Percentiles rank a stretch among this genome's conserved stretches.
phyloP scores from a whole-genome alignment of 495 filamentous ascomycete genomes.

The Lichenothelia convexa region DNA sequence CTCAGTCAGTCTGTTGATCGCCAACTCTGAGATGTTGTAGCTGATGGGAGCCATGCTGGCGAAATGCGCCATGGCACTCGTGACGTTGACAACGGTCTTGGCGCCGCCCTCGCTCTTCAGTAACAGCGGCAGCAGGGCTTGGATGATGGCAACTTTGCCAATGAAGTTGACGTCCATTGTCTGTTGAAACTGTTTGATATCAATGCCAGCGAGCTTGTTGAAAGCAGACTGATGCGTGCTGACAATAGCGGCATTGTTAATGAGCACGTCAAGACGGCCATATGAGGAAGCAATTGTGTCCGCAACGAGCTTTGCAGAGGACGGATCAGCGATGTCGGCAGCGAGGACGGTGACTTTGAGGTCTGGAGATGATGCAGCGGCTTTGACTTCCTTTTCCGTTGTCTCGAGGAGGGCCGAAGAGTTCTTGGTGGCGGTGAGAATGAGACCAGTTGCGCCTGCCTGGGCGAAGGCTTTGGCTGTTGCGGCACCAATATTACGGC shows the following conservation, averaged over 20 bases:
- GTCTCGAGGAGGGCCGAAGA: conserved; percentile 1
- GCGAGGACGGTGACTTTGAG: conserved; percentile 2
- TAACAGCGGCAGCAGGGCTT: conserved; percentile 28
- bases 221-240: conserved; percentile 15
- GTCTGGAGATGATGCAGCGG: background rate
- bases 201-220: conserved; percentile 27
- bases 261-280: conserved; percentile 31
- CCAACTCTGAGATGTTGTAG: conserved; percentile 28
- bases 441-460: conserved; percentile 14
- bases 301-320: conserved; percentile 13
- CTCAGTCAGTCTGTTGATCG: conserved; percentile 24
- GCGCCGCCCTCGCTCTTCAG: conserved; percentile 4
- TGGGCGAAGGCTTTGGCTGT: conserved; percentile 21
- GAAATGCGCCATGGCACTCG: conserved; percentile 18
- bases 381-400: conserved; percentile 2
- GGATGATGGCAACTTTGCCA: conserved; percentile 27
- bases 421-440: conserved; percentile 3
- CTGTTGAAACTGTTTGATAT: conserved; percentile 28
- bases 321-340: conserved; percentile 2
- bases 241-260: conserved; percentile 36
- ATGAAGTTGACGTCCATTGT: conserved; percentile 29
- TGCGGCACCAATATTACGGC: conserved; percentile 20
- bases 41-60: conserved; percentile 13
- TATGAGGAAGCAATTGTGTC: conserved; percentile 16
- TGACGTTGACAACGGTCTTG: conserved; percentile 21